Base-by-base conservation (phyloP, 2,329 filamentous ascomycete species). In the Tolypocladium pustulatum region DNA sequence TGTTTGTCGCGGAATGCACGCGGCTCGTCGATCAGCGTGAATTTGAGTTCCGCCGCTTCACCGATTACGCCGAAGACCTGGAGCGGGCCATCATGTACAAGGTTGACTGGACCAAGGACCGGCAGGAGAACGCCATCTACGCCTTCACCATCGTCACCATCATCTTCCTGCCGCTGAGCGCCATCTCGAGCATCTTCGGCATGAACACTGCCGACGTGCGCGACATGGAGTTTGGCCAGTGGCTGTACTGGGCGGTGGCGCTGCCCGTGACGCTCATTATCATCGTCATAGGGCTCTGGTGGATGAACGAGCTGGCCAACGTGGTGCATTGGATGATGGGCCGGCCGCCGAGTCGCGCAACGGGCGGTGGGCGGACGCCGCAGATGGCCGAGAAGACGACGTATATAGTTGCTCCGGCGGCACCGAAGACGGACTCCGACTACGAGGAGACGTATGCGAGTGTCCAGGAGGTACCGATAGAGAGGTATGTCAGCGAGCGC, bases 201-300 rank as follows among this genome's bases (percentile, higher is more conserved):
- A 81, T 82, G 77, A 81, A 82, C 65, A 78, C 78, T 4, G 69
- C 67, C 55, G 79, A 81, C 62, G 70, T 81, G 5, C 73, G 78
- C 32, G 74, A 81, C 62, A 78, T 80, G 73, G 69, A 76, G n/a
- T 66, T 68, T 10, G 69, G 69, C 4, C 78, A 81, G 66, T 78
- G 77, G 75, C 64, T 76, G 3, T 82, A 79, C 66, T 82, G 79
- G 79, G 73, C 70, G 2, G 71, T 75, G 0, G 76, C 79, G 2
- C 58, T 81, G 13, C 78, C 78, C 0, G 68, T 81, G 3, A 81
- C 79, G 0, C 55, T 75, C 0, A 58, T 71, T 3, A 71, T 79
- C 32, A 71, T 80, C 40, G 37, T 68, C 22, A 56, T 58, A 12
- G 75, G 75, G 0, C 65, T 79, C 4, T 72, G 72, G 68, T 77